A percentile compares a stretch with the other conserved stretches of the same genome.
These are phyloP conservation scores for Lactarius tabidus DNA, from an alignment of 768 basidiomycete genomes.

Conservation along the genomic window DNA sequence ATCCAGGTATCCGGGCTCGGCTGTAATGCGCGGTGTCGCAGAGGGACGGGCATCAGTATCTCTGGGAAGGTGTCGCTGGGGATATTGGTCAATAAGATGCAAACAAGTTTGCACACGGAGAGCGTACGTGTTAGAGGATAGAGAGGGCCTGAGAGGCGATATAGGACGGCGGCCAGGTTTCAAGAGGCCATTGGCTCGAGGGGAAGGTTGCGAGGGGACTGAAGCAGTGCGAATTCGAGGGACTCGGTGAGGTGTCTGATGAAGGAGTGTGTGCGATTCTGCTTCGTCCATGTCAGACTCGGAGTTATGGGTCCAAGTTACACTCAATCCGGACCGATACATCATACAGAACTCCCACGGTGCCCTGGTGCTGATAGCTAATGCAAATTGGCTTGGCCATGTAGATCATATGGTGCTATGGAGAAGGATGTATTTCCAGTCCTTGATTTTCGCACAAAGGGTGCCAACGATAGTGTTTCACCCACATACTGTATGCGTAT, in stretches of 20 bases:
- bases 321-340: too few relatives aligned
- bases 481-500: neutral
- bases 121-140: slow-evolving; percentile 11
- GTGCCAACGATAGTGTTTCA: neutral
- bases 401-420: too few relatives aligned
- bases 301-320: neutral
- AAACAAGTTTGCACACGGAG: neutral
- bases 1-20: slow-evolving; percentile 19
- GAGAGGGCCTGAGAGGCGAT: slow-evolving; percentile 8
- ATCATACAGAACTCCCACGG: too few relatives aligned
- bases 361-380: too few relatives aligned
- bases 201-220: slow-evolving; percentile 10
- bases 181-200: slow-evolving; percentile 11
- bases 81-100: neutral
- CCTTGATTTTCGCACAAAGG: neutral
- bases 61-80: slow-evolving; percentile 12
- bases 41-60: slow-evolving; percentile 17
- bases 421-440: neutral
- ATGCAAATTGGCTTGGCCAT: too few relatives aligned
- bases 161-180: slow-evolving; percentile 4
- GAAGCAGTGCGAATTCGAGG: slow-evolving; percentile 6
- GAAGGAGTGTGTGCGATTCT: neutral
- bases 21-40: slow-evolving; percentile 16
- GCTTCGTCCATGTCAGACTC: slow-evolving; percentile 18
- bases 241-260: neutral